These are phyloP conservation scores for Kwoniella dendrophila DNA, from an alignment of 768 basidiomycete genomes.

Conservation along the genomic window DNA sequence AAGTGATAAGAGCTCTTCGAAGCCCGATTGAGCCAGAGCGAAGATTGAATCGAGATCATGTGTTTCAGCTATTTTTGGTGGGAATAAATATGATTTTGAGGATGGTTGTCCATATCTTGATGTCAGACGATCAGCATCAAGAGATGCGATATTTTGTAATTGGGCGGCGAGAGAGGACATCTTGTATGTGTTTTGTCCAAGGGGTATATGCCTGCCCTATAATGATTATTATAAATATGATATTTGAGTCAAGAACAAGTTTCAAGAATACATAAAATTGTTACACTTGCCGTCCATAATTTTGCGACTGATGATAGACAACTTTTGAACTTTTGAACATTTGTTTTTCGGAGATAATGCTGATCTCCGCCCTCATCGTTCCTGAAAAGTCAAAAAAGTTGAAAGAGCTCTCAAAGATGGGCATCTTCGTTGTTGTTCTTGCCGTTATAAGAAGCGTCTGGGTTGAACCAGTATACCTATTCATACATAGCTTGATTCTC, in stretches of 20 bases:
- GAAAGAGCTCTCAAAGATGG: too few species aligned
- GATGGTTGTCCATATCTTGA: slow-evolving; percentile 62
- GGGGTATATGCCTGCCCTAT: slow-evolving; percentile 19
- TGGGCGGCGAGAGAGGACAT: slow-evolving; percentile 73
- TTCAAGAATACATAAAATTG: background rate
- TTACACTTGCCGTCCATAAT: too few species aligned
- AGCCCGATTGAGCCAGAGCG: slow-evolving; percentile 76
- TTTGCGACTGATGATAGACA: too few species aligned
- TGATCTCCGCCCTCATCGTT: slow-evolving; percentile 8
- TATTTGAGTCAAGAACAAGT: background rate
- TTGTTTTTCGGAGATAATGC: slow-evolving; percentile 2
- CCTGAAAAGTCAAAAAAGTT: slow-evolving; percentile 6
- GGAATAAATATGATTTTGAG: slow-evolving; percentile 83
- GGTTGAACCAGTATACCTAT: background rate
- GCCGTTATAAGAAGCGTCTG: too few species aligned
- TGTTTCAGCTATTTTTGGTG: slow-evolving; percentile 73
- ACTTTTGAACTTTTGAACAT: slow-evolving; percentile 15
- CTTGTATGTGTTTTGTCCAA: slow-evolving; percentile 3
- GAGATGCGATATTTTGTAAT: slow-evolving; percentile 73
- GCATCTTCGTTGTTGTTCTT: background rate
- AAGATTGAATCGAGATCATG: slow-evolving; percentile 87
- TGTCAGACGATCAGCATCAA: slow-evolving; percentile 72
- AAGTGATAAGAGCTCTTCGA: slow-evolving; percentile 69
- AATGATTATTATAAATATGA: background rate
- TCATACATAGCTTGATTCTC: background rate